Evolutionary conservation across 2,329 filamentous ascomycete species (phyloP).

Genomic region (Colletotrichum aenigma): DNA sequence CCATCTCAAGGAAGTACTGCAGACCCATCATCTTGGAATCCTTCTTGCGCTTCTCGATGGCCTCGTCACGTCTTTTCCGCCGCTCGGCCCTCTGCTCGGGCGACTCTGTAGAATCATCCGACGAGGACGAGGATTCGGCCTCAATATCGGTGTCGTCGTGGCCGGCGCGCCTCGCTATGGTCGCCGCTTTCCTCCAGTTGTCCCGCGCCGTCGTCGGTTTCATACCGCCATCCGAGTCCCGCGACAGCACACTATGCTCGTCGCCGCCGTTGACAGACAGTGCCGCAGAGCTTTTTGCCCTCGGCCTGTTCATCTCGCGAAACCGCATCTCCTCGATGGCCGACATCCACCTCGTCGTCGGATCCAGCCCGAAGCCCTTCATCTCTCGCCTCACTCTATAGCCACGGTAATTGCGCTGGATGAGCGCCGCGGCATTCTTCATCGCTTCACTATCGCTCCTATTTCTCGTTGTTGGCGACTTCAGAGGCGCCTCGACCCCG

Average conservation of each 20-base stretch:
- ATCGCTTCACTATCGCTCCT: slow-evolving; percentile 23
- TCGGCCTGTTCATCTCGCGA: slow-evolving; percentile 53
- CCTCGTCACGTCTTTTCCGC: slow-evolving; percentile 47
- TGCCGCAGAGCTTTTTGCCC: slow-evolving; percentile 31
- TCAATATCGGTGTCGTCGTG: slow-evolving; percentile 65
- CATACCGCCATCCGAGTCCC: slow-evolving; percentile 5
- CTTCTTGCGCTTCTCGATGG: slow-evolving; percentile 63
- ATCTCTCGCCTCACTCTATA: slow-evolving; percentile 76
- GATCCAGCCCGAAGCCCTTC: slow-evolving; percentile 69
- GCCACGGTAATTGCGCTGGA: slow-evolving; percentile 78
- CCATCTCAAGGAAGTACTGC: slow-evolving; percentile 86
- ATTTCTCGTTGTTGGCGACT: not conserved
- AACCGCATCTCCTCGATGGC: slow-evolving; percentile 64
- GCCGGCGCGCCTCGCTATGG: slow-evolving; percentile 74
- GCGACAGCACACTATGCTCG: slow-evolving; percentile 9
- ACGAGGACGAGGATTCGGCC: slow-evolving; percentile 32
- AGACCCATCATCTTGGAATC: slow-evolving; percentile 82
- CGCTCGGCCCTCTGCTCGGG: slow-evolving; percentile 41
- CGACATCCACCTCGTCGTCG: slow-evolving; percentile 74
- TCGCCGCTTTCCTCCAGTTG: slow-evolving; percentile 78
- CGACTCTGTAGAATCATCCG: slow-evolving; percentile 33
- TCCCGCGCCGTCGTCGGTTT: slow-evolving; percentile 53
- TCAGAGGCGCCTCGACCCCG: not conserved
- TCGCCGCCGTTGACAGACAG: slow-evolving; percentile 9
- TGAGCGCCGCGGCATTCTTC: slow-evolving; percentile 57